These are phyloP conservation scores for Globisporangium carolinianum DNA, from an alignment of 352 stramenopile species.

Conservation along the genomic window DNA sequence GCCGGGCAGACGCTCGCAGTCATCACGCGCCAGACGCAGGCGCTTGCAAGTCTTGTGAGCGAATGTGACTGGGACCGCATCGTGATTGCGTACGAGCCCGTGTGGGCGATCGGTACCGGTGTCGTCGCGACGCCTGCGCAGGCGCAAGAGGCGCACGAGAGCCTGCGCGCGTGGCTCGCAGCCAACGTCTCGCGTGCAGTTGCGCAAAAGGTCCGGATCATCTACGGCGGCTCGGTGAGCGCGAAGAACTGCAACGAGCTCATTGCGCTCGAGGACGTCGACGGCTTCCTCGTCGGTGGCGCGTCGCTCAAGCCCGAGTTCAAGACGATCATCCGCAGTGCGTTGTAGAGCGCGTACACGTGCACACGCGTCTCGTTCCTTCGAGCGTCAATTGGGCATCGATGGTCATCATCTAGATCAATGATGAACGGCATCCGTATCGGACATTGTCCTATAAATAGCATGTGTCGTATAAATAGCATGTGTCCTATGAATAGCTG, in stretches of 20 bases:
- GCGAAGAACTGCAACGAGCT: conserved; percentile 86
- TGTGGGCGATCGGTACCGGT: conserved; percentile 97
- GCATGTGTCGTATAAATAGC: no score
- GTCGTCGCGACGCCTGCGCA: conserved; percentile 94
- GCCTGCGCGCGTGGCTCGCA: conserved; percentile 72
- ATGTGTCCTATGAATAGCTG: no score
- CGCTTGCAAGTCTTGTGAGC: conserved; percentile 79
- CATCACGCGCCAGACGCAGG: conserved; percentile 93
- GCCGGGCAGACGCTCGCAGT: conserved; percentile 89
- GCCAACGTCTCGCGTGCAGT: conserved; percentile 60
- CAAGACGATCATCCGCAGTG: conserved; percentile 73
- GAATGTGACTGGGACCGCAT: conserved; percentile 79
- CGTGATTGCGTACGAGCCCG: conserved; percentile 95
- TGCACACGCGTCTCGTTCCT: neutral
- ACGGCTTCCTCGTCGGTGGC: conserved; percentile 93
- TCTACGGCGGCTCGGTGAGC: conserved; percentile 93
- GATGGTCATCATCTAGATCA: no score
- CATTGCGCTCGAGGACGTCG: conserved; percentile 78
- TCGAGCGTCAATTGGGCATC: no score
- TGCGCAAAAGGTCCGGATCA: conserved; percentile 73
- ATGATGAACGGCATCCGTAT: no score
- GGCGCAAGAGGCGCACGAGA: conserved; percentile 90
- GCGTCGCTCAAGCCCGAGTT: conserved; percentile 93
- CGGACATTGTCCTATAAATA: no score
- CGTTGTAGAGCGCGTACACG: conserved; percentile 25